These are phyloP conservation scores for Isatis lusitanica DNA, from an alignment of 441 rosid species.

Conservation along the genomic window DNA sequence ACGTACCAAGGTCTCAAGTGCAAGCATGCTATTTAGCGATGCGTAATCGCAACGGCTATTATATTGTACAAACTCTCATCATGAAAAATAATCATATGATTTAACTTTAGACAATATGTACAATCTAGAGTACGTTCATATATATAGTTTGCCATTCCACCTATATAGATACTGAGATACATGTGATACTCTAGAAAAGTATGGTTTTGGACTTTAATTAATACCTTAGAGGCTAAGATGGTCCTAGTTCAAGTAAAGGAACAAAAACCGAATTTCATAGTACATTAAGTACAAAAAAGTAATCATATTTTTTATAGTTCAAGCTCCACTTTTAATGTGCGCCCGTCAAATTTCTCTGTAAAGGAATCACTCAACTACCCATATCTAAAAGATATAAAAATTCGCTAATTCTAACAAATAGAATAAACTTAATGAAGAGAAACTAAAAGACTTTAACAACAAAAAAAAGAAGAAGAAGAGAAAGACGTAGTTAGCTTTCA, in stretches of 20 bases:
- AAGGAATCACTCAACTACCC: constrained; percentile 15
- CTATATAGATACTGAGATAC: background rate
- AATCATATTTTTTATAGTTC: background rate
- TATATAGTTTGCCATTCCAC: background rate
- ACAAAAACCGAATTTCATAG: constrained; percentile 25
- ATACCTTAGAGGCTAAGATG: constrained; percentile 8
- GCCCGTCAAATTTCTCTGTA: constrained; percentile 10
- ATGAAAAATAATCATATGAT: background rate
- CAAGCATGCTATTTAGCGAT: background rate
- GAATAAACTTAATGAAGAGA: background rate
- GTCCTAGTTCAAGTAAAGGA: constrained; percentile 22
- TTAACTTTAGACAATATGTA: background rate
- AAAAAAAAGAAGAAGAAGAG: no score
- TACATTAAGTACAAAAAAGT: constrained; percentile 18
- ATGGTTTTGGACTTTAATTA: background rate
- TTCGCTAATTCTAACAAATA: background rate
- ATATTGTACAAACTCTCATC: background rate
- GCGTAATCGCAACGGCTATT: background rate
- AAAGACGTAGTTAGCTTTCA: background rate
- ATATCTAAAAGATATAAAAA: background rate
- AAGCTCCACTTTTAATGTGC: constrained; percentile 14
- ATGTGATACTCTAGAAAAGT: constrained; percentile 19
- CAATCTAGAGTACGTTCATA: background rate
- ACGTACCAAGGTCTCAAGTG: background rate
- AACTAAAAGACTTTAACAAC: background rate